A percentile compares a stretch with the other conserved stretches of the same genome.
These are phyloP conservation scores for Hypocrella siamensis DNA, from an alignment of 2,329 filamentous ascomycete genomes.

Conservation along the genomic window DNA sequence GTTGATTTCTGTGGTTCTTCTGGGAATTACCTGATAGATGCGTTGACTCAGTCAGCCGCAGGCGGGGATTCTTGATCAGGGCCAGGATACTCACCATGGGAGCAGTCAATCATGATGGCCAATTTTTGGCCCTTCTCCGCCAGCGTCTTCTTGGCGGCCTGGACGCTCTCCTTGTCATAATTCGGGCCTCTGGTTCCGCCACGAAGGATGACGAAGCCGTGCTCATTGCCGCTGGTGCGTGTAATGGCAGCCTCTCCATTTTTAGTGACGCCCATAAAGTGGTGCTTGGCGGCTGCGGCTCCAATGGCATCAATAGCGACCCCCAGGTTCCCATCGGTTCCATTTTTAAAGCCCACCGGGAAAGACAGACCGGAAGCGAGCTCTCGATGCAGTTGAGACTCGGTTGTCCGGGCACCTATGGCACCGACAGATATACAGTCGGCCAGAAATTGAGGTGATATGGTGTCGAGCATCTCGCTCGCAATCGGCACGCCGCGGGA, in stretches of 20 bases:
- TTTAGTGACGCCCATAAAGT: constrained; percentile 98
- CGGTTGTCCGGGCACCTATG: constrained; percentile 89
- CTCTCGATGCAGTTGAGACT: constrained; percentile 92
- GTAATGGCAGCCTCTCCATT: constrained; percentile 92
- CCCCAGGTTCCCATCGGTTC: constrained; percentile 79
- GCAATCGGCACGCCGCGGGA: constrained; percentile 83
- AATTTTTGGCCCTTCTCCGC: constrained; percentile 69
- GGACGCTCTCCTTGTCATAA: constrained; percentile 75
- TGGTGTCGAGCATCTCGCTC: constrained; percentile 96
- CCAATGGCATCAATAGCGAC: constrained; percentile 96
- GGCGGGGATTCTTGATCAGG: too few relatives aligned
- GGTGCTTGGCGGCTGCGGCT: constrained; percentile 68
- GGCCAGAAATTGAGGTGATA: constrained; percentile 93
- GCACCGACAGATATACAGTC: constrained; percentile 92
- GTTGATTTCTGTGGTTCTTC: constrained; percentile 96
- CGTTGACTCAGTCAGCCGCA: neutral
- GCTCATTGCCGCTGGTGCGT: constrained; percentile 82
- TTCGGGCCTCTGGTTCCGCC: constrained; percentile 89
- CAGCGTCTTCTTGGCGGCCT: constrained; percentile 62
- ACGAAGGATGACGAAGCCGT: constrained; percentile 92
- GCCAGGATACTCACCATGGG: constrained; percentile 74
- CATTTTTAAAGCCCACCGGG: constrained; percentile 99
- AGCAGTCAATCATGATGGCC: constrained; percentile 97
- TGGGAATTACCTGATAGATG: constrained; percentile 66
- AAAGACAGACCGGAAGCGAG: constrained; percentile 89